Evolutionary conservation across 2,329 filamentous ascomycete genomes (phyloP), one percentile per base, ranked within the genome.

Genomic region (Sclerotinia sclerotiorum): DNA sequence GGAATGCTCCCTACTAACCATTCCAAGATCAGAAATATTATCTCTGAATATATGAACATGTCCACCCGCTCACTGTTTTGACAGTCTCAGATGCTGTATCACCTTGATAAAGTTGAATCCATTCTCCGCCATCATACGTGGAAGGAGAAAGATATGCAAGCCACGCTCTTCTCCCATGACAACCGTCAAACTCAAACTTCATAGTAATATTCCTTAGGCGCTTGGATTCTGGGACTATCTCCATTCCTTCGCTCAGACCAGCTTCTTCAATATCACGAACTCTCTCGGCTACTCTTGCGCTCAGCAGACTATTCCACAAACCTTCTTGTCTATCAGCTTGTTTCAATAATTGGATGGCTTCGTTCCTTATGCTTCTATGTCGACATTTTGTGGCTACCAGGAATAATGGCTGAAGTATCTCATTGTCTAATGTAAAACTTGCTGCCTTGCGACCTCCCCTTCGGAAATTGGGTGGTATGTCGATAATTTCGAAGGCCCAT

Each of bases 361-460:
- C 84, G n/a, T 85, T 81, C 19, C 88, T 83, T 54, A 84, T 81
- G 1, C 79, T 70, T 0, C 83, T 81, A 69, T 88, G 83, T 5
- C 87, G 83, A 73, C 87, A 89, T 73, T 88, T 88, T 11, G 85
- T 88, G 15, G 85, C 87, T 17, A 88, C 85, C 7, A 89, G 83
- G 70, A 86, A 90, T 0, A 90, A 80, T 0, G 86, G 85, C 8
- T 86, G 84, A 3, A 90, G 82, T 67, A 90, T 86, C 35, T 86
- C 87, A 8, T 88, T 77, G 57, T 88, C 86, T 24, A 87, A 82
- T 57, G 85, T 86, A 75, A 90, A 90, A 72, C 35, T 51, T 29
- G 63, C 24, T 29, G 46, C 17, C 35, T 44, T 32, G n/a, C 46
- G 19, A 24, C 39, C 24, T 35, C 21, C 56, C 13, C 4, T 42